Conservation (phyloP, 164 flowering plant genomes). For the Protea cynaroides region DNA sequence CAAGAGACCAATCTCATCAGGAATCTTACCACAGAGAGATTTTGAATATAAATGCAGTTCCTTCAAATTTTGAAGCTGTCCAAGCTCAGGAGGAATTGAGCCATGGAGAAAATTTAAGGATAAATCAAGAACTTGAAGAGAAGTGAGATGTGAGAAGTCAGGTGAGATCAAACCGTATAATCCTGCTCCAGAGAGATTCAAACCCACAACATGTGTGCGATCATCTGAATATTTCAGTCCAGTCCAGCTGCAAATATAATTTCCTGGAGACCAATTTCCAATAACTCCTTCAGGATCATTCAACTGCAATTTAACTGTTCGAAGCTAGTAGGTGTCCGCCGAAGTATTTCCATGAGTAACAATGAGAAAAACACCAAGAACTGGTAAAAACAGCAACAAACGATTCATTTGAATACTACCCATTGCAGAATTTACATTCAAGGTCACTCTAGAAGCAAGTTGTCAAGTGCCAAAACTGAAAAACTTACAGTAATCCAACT, state of each 20-base stretch:
- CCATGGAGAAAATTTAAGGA: slow-evolving; percentile 68
- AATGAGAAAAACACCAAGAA: slow-evolving; percentile 23
- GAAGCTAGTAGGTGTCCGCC: slow-evolving; percentile 53
- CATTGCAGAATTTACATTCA: slow-evolving; percentile 29
- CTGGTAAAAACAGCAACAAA: slow-evolving; percentile 32
- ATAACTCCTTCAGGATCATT: slow-evolving; percentile 55
- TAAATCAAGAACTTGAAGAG: slow-evolving; percentile 56
- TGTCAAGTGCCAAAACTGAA: slow-evolving; percentile 3
- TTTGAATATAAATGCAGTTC: slow-evolving; percentile 63
- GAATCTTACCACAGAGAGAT: slow-evolving; percentile 59
- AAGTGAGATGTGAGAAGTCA: slow-evolving; percentile 41
- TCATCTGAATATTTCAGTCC: slow-evolving; percentile 65
- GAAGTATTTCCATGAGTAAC: slow-evolving; percentile 27
- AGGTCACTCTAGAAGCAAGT: slow-evolving; percentile 8
- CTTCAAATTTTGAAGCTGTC: slow-evolving; percentile 47
- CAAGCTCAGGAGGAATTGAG: slow-evolving; percentile 59
- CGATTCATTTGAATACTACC: slow-evolving; percentile 22
- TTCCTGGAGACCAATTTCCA: slow-evolving; percentile 46
- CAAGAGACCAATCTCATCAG: slow-evolving; percentile 57
- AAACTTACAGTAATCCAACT: background rate
- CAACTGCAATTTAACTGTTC: slow-evolving; percentile 55
- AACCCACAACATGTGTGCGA: slow-evolving; percentile 37
- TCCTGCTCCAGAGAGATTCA: slow-evolving; percentile 61
- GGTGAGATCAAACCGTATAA: slow-evolving; percentile 55
- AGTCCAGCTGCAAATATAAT: slow-evolving; percentile 61